Evolutionary conservation across 352 stramenopile genomes (phyloP).

Genomic region (Thraustotheca clavata): DNA sequence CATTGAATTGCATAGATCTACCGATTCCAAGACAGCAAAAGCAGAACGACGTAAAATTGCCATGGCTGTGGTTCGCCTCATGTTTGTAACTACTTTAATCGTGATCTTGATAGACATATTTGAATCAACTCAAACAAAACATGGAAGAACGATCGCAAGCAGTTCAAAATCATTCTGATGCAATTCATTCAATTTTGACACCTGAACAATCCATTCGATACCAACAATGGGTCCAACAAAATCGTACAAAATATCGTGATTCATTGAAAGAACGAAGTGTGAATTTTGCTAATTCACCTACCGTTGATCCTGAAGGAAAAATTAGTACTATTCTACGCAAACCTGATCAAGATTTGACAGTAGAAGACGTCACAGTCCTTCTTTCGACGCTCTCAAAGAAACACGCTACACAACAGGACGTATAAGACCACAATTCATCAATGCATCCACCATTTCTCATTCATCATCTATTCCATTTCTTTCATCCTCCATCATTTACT

Average conservation of each 20-base stretch:
- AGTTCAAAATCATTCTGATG: conserved; percentile 70
- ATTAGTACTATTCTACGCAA: conserved; percentile 67
- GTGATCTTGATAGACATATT: conserved; percentile 60
- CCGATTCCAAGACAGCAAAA: conserved; percentile 76
- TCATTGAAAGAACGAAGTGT: background rate
- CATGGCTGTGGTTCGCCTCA: conserved; percentile 58
- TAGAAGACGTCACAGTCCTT: conserved; percentile 77
- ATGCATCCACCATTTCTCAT: too few relatives aligned
- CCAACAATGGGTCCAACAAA: conserved; percentile 70
- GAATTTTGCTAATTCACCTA: background rate
- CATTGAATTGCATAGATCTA: conserved; percentile 32
- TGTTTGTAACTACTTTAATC: background rate
- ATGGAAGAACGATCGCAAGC: conserved; percentile 68
- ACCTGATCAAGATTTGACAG: conserved; percentile 74
- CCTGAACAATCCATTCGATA: conserved; percentile 79
- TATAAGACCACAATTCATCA: background rate
- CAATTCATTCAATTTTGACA: conserved; percentile 78
- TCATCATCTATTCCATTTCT: too few relatives aligned
- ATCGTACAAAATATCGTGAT: conserved; percentile 28
- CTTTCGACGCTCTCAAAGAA: conserved; percentile 27
- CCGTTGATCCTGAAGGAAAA: conserved; percentile 10
- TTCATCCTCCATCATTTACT: too few relatives aligned
- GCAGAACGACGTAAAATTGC: conserved; percentile 69
- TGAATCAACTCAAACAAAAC: conserved; percentile 81
- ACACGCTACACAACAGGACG: background rate